Base-by-base conservation (phyloP, 2,329 filamentous ascomycete species). In the Colletotrichum acutatum region DNA sequence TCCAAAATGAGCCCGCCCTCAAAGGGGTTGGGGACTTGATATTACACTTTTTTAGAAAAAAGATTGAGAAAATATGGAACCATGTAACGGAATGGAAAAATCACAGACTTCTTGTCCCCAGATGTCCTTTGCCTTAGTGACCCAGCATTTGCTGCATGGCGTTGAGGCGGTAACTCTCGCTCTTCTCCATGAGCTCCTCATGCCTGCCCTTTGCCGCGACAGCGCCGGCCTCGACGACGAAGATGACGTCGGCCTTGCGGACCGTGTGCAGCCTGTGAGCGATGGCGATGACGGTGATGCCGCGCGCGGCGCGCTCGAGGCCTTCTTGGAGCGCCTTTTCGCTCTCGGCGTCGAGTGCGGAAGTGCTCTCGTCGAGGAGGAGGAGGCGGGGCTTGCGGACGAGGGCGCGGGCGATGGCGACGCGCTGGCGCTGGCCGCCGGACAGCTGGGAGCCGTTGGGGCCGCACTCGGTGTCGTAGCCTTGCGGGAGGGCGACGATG, bases 321-420 rank as follows among this genome's bases (percentile, higher is more conserved):
- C 88, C 90, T 4, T 90, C 84, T 56, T 91, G 86, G 16, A 95
- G 86, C 3, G 89, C 78, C 19, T 82, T 83, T 14, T 92, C 90
- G 32, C 86, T 90, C 76, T 89, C 88, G 0, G 87, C 86, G 76
- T 95, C 93, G 1, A 95, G 83, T 5, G 90, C 91, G 34, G 88
- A 90, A 0, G 93, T 94, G 7, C 91, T 89, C 82, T 95, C 92
- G 76, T 95, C 93, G 0, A 95, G 83, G 32, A 95, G 86, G 14
- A 94, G 80, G 1, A 95, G 83, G 62, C 89, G 86, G 0, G 93
- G 93, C 24, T 87, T 84, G 0, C 92, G 86, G 2, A 93, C 84
- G 0, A 94, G 84, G 1, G 92, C 92, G 9, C 93, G 86, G 0
- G 93, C 92, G 75, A 95, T 94, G 1, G 90, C 88, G 22, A 95